Evolutionary conservation across 345 rosid genomes (phyloP).

Genomic region (Citrus glauca): DNA sequence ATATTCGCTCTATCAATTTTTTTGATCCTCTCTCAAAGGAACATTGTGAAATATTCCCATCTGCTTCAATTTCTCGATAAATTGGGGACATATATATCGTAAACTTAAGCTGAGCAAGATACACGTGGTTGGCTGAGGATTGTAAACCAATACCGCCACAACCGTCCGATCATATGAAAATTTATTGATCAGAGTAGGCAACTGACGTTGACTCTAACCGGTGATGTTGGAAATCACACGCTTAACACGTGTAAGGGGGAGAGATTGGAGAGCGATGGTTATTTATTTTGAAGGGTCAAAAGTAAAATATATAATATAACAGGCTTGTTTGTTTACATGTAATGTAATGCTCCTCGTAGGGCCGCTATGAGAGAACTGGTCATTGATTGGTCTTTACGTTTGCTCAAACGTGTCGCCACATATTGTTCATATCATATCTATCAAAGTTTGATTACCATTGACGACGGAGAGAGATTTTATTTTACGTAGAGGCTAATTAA

Average conservation of each 20-base stretch:
- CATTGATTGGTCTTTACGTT: background rate
- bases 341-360: background rate
- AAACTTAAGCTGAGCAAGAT: background rate
- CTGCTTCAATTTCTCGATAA: background rate
- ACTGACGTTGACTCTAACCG: conserved; percentile 1
- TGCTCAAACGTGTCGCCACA: conserved; percentile 58
- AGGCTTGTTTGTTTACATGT: background rate
- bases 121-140: conserved; percentile 33
- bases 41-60: conserved; percentile 13
- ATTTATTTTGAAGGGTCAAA: background rate
- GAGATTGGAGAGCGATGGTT: background rate
- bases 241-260: background rate
- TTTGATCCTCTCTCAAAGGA: background rate
- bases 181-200: background rate
- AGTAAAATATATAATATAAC: background rate
- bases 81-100: background rate
- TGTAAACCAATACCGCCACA: background rate
- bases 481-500: background rate
- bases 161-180: conserved; percentile 24
- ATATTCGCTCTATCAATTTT: conserved; percentile 12
- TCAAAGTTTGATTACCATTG: background rate
- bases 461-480: background rate
- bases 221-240: background rate
- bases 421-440: background rate
- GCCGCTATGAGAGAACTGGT: background rate